Evolutionary conservation across 345 rosid species (phyloP), one percentile per base, ranked within the genome.

Genomic region (Crucihimalaya himalaica): DNA sequence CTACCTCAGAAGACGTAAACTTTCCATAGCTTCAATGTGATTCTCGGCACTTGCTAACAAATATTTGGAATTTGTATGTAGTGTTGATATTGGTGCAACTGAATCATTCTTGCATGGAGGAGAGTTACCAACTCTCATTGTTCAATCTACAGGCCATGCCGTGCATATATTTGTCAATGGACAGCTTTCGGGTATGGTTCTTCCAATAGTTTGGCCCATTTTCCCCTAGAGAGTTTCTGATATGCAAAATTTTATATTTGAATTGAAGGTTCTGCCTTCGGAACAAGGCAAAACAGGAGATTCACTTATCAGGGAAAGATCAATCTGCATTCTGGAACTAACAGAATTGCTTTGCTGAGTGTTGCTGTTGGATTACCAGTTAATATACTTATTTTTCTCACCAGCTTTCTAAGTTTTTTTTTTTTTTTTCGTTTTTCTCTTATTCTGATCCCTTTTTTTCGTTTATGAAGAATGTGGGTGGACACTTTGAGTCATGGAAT

Each of bases 331-430:
- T 78, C 91, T 64, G 99, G 98, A 78, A 84, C 83, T 60, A 92
- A 96, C 86, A 84, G 70, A 82, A 92, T 96, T n/a, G 97, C 97
- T 2, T 82, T 96, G 71, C 88, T 96, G 68, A 92, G 99, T 72
- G 90, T 96, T 59, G 94, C 98, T 35, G 91, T 92, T 83, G 98
- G 99, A 64, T 86, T 96, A 78, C 98, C 93, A 2, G 99, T 92
- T 58, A 84, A 89, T 84, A 71, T 73, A 51, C 58, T 34, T 68
- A n/a, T 19, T 68, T 68, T 8, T 20, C 64, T 47, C n/a, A 61
- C 74, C 16, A 0, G 23, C 16, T 61, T 23, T 2, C 28, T 18
- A 19, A 13, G 23, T 23, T 34, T 34, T 62, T 78, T 78, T 47
- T 16, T 23, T 34, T 34, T 62, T 78, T 78, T 47, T 16, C 3